Percentiles rank a stretch among this genome's conserved stretches.
phyloP scores from a whole-genome alignment of 805 yeast species.

The Kodamaea lidongshanica region DNA sequence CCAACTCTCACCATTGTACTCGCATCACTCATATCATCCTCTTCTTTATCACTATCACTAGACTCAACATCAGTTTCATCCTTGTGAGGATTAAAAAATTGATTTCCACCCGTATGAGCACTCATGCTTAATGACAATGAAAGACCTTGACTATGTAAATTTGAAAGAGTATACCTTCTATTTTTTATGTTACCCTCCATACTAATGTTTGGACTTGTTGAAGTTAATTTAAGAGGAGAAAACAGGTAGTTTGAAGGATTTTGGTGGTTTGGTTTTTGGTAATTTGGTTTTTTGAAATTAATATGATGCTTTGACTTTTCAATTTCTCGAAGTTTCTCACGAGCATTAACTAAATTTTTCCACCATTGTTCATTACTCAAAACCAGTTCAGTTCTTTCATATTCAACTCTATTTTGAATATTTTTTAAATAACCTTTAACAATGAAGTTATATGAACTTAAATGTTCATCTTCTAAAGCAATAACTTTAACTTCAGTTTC shows the following conservation, averaged over 20 bases:
- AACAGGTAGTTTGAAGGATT: constrained; percentile 15
- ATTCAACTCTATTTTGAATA: constrained; percentile 16
- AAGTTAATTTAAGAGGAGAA: constrained; percentile 20
- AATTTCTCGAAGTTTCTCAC: constrained; percentile 36
- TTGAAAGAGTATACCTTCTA: constrained; percentile 50
- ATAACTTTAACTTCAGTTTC: constrained; percentile 74
- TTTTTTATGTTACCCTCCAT: constrained; percentile 18
- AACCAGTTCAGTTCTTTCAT: constrained; percentile 42
- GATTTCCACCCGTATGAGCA: constrained; percentile 34
- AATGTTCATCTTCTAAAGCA: constrained; percentile 53
- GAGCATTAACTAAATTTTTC: constrained; percentile 57
- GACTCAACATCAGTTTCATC: constrained; percentile 20
- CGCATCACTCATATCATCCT: constrained; percentile 5
- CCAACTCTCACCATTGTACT: not conserved
- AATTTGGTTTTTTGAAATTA: constrained; percentile 2
- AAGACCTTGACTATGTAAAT: constrained; percentile 65
- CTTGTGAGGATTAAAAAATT: constrained; percentile 21
- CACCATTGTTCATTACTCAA: constrained; percentile 80
- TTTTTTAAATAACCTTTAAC: constrained; percentile 57
- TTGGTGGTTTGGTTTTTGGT: constrained; percentile 4
- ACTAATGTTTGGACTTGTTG: constrained; percentile 15
- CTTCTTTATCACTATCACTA: constrained; percentile 20
- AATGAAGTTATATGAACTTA: constrained; percentile 65
- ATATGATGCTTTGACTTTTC: constrained; percentile 18
- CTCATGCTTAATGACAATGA: constrained; percentile 70